Percentiles rank a stretch among this genome's conserved stretches.
These are phyloP conservation scores for Pseudozyma tsukubaensis DNA, from an alignment of 1,284 basidiomycete genomes.

Conservation along the genomic window DNA sequence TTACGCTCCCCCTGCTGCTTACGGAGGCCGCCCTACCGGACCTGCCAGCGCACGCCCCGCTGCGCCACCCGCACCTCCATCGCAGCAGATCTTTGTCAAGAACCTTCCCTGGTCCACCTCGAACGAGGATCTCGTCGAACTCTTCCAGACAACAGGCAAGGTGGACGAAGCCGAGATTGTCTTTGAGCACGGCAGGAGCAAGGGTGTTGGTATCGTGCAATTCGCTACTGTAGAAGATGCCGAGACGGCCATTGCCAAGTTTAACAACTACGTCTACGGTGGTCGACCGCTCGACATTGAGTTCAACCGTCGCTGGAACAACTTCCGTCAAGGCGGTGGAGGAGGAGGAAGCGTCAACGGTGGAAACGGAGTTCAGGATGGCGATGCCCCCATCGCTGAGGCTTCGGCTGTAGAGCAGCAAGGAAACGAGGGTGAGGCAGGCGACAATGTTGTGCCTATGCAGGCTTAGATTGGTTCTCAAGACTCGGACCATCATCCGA, in stretches of 20 bases:
- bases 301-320: constrained; percentile 59
- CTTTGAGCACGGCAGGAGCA: constrained; percentile 87
- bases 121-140: constrained; percentile 96
- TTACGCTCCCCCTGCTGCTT: constrained; percentile 9
- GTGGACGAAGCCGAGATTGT: constrained; percentile 94
- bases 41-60: constrained; percentile 20
- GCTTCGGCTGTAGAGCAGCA: constrained; percentile 9
- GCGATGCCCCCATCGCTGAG: constrained; percentile 20
- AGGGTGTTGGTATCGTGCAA: constrained; percentile 94
- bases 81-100: constrained; percentile 95
- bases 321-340: constrained; percentile 32
- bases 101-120: constrained; percentile 98
- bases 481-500: no score
- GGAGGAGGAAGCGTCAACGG: constrained; percentile 20
- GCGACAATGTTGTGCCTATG: constrained; percentile 29
- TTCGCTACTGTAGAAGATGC: constrained; percentile 89
- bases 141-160: constrained; percentile 96
- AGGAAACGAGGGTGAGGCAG: constrained; percentile 5
- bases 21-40: constrained; percentile 25
- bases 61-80: constrained; percentile 76
- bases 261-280: constrained; percentile 63
- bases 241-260: constrained; percentile 81
- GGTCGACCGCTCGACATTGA: constrained; percentile 59
- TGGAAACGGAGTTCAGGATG: constrained; percentile 21
- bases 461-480: constrained; percentile 8